These are phyloP conservation scores for Eucalyptus tenuipes DNA, from an alignment of 345 rosid genomes.

Conservation along the genomic window DNA sequence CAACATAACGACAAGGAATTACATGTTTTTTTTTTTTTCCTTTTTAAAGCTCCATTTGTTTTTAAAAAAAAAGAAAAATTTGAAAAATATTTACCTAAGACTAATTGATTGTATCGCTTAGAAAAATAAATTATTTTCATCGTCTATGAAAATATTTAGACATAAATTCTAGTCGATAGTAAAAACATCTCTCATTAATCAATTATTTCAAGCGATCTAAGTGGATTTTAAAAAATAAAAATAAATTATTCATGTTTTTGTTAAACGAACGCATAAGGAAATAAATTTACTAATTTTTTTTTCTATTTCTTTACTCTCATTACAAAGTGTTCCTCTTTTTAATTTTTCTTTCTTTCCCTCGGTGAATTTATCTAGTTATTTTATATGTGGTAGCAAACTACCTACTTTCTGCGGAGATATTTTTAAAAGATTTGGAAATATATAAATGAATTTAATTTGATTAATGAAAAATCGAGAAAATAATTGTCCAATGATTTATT, in stretches of 20 bases:
- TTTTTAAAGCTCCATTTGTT: too few relatives aligned
- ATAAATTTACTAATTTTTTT: neutral
- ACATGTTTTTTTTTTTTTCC: neutral
- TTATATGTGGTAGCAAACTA: neutral
- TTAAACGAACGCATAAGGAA: neutral
- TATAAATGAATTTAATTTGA: neutral
- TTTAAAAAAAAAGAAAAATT: neutral
- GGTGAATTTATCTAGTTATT: neutral
- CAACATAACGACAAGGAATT: neutral
- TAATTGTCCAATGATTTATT: neutral
- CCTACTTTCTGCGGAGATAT: neutral
- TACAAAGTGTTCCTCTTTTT: neutral
- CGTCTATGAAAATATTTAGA: too few relatives aligned
- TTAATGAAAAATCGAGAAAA: neutral
- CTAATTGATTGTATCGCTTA: too few relatives aligned
- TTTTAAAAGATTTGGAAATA: neutral
- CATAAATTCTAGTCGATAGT: too few relatives aligned
- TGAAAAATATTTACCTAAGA: neutral
- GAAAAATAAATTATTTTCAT: too few relatives aligned
- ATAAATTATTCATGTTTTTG: too few relatives aligned
- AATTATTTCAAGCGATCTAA: too few relatives aligned
- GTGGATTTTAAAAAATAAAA: too few relatives aligned
- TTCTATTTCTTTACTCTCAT: neutral
- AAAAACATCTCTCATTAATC: too few relatives aligned
- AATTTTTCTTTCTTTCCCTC: neutral